A percentile compares a stretch with the other conserved stretches of the same genome.
Conservation (phyloP, 495 filamentous ascomycete species). For the Xylaria longipes region DNA sequence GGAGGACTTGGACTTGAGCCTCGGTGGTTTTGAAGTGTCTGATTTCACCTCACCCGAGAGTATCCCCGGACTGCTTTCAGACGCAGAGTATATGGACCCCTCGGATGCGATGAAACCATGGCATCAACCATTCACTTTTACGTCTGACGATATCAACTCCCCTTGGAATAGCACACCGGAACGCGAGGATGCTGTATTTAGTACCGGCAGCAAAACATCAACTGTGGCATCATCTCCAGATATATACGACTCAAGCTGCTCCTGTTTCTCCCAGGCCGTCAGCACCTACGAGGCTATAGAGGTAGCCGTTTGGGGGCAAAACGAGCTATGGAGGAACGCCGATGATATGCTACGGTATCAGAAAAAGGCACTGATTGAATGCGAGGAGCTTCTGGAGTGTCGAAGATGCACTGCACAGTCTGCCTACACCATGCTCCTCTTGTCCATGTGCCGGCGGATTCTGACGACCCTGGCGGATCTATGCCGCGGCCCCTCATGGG, state of each 20-base stretch:
- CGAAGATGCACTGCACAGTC: conserved; percentile 21
- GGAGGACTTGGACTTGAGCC: conserved; percentile 22
- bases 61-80: conserved; percentile 11
- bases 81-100: conserved; percentile 26
- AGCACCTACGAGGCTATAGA: conserved; percentile 29
- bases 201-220: conserved; percentile 16
- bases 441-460: conserved; percentile 27
- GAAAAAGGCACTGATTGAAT: conserved; percentile 26
- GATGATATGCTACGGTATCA: conserved; percentile 23
- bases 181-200: conserved; percentile 18
- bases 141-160: conserved; percentile 17
- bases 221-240: conserved; percentile 8
- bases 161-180: conserved; percentile 23
- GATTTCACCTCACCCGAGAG: conserved; percentile 16
- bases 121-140: conserved; percentile 22
- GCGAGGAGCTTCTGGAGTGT: conserved; percentile 25
- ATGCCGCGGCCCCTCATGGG: conserved; percentile 8
- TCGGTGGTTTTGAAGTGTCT: conserved; percentile 18
- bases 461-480: conserved; percentile 15
- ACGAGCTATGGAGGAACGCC: conserved; percentile 21
- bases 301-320: conserved; percentile 23
- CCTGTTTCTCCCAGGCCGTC: conserved; percentile 25
- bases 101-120: conserved; percentile 23
- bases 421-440: conserved; percentile 28
- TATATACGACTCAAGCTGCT: conserved; percentile 19